Conservation (phyloP, 1,284 basidiomycete genomes). For the Ganoderma sp. region DNA sequence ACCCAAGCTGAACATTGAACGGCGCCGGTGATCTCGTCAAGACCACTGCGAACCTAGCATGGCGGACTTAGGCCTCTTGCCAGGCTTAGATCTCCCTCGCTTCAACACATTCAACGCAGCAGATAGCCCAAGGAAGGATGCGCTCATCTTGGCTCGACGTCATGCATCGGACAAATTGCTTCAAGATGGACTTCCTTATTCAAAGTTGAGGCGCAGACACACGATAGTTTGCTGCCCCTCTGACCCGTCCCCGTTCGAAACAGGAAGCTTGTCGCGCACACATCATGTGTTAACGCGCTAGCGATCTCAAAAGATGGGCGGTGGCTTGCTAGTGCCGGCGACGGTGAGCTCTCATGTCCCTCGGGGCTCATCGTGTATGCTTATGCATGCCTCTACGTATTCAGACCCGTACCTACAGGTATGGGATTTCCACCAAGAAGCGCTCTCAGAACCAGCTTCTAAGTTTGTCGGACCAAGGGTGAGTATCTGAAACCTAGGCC, state of each 20-base stretch:
- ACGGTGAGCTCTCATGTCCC: conserved; percentile 52
- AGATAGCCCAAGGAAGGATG: background rate
- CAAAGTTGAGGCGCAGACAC: conserved; percentile 20
- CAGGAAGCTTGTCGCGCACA: conserved; percentile 66
- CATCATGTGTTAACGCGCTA: conserved; percentile 75
- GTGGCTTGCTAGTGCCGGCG: conserved; percentile 78
- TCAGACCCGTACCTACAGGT: conserved; percentile 65
- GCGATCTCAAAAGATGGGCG: conserved; percentile 67
- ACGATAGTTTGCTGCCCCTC: too few relatives aligned
- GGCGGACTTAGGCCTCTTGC: background rate
- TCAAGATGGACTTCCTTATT: conserved; percentile 23
- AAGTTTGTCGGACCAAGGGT: conserved; percentile 59
- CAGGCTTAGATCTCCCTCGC: background rate
- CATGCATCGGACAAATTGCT: conserved; percentile 14
- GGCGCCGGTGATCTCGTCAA: background rate
- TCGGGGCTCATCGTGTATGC: background rate
- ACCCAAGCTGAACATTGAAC: background rate
- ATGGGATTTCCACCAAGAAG: conserved; percentile 75
- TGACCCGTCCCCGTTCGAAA: background rate
- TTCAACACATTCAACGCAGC: background rate
- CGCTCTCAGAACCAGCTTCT: conserved; percentile 53
- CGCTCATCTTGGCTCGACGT: background rate
- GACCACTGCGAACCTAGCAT: background rate
- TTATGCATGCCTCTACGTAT: conserved; percentile 1
- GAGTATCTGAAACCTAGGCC: conserved; percentile 27